Percentiles rank a stretch among this genome's conserved stretches.
phyloP scores from a whole-genome alignment of 345 rosid species.

The Lenwebbia sp. region DNA sequence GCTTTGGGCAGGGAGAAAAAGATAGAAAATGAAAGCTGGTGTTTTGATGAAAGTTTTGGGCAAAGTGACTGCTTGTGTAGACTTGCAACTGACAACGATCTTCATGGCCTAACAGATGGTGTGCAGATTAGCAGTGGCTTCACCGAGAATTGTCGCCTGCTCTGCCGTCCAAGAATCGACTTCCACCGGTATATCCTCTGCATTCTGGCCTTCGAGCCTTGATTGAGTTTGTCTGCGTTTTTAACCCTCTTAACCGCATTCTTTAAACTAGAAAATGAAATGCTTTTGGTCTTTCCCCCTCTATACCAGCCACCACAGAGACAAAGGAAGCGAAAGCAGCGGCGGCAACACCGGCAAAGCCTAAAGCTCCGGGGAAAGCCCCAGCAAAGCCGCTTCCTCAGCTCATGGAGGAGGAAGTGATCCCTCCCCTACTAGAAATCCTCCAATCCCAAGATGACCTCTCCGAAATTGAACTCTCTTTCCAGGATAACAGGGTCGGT shows the following conservation, averaged over 20 bases:
- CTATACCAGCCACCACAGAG: conserved; percentile 28
- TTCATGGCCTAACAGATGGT: conserved; percentile 21
- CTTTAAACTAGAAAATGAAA: not conserved
- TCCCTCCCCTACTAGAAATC: conserved; percentile 53
- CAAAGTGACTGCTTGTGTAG: not conserved
- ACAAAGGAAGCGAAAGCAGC: conserved; percentile 34
- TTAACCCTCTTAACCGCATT: not conserved
- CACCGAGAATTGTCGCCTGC: conserved; percentile 30
- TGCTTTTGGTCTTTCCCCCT: not conserved
- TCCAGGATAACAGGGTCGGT: conserved; percentile 63
- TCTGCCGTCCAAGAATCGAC: conserved; percentile 67
- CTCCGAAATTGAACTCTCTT: conserved; percentile 50
- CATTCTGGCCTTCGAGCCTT: not conserved
- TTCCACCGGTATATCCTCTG: conserved; percentile 35
- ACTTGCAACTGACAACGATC: not conserved
- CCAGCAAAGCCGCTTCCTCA: conserved; percentile 48
- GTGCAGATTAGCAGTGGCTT: conserved; percentile 10
- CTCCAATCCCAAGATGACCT: conserved; percentile 67
- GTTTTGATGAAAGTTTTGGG: not conserved
- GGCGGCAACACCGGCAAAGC: conserved; percentile 19
- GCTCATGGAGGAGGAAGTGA: conserved; percentile 89
- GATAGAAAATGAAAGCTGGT: not conserved
- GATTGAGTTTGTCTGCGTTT: not conserved
- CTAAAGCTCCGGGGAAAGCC: conserved; percentile 63
- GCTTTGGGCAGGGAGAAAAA: not conserved